phyloP scores from a whole-genome alignment of 2,329 filamentous ascomycete genomes.

The Clonostachys sp. region DNA sequence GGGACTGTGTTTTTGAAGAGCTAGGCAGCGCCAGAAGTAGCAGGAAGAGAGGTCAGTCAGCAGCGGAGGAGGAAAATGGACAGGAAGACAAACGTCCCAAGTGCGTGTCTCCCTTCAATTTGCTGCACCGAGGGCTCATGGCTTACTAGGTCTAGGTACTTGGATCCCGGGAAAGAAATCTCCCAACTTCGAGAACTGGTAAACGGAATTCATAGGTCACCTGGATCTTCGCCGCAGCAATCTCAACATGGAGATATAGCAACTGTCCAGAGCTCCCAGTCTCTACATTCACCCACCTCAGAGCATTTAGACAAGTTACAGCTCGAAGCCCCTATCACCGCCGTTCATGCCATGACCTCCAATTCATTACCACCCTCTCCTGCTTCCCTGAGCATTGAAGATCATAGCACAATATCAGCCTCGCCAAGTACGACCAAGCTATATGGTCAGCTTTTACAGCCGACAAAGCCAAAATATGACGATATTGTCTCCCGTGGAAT shows the following conservation, averaged over 20 bases:
- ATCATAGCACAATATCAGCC: neutral
- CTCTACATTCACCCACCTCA: neutral
- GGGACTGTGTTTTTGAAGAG: slow-evolving; percentile 8
- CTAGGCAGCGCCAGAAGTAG: neutral
- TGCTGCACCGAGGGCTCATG: too few species aligned
- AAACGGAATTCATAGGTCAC: too few species aligned
- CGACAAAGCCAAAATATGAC: neutral
- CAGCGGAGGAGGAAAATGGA: neutral
- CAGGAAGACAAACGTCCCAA: too few species aligned
- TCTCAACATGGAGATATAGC: too few species aligned
- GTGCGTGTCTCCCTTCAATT: too few species aligned
- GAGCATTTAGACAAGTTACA: neutral
- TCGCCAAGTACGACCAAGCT: too few species aligned
- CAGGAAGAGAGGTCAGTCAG: neutral
- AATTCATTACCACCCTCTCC: neutral
- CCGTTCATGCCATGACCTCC: neutral
- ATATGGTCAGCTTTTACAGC: neutral
- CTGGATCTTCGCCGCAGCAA: too few species aligned
- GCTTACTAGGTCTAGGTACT: too few species aligned
- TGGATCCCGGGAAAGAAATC: too few species aligned
- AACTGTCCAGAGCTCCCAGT: too few species aligned
- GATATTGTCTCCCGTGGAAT: neutral
- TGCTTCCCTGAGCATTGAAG: neutral
- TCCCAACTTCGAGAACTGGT: too few species aligned
- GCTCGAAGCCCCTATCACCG: neutral